These are phyloP conservation scores for Russula sp. DNA, from an alignment of 768 basidiomycete genomes.

Conservation along the genomic window DNA sequence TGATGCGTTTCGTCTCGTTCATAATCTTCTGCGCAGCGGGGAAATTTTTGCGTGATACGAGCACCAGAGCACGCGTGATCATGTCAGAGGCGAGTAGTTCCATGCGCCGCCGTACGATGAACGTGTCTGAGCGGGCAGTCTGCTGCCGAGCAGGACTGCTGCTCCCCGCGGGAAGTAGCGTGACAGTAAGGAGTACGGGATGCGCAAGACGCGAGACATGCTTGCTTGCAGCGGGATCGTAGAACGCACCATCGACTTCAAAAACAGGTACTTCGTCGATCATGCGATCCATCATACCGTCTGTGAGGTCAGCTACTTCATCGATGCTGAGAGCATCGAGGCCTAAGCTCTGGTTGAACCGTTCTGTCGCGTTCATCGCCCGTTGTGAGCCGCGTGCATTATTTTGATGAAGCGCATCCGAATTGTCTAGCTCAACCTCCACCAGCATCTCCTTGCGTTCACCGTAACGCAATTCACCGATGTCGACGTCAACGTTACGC, in stretches of 20 bases:
- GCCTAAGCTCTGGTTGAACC: constrained; percentile 81
- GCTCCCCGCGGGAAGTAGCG: constrained; percentile 56
- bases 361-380: constrained; percentile 74
- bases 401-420: constrained; percentile 32
- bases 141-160: constrained; percentile 29
- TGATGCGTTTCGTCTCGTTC: constrained; percentile 84
- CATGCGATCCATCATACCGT: constrained; percentile 94
- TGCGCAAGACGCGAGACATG: constrained; percentile 83
- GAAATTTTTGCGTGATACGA: constrained; percentile 88
- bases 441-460: constrained; percentile 96
- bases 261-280: constrained; percentile 96
- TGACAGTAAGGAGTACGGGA: constrained; percentile 92
- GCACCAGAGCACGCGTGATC: constrained; percentile 89
- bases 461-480: constrained; percentile 92
- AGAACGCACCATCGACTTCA: constrained; percentile 93
- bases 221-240: constrained; percentile 80
- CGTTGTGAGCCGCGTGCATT: constrained; percentile 18
- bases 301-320: constrained; percentile 65
- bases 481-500: constrained; percentile 89
- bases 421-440: constrained; percentile 87
- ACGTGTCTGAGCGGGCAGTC: constrained; percentile 55
- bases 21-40: constrained; percentile 87
- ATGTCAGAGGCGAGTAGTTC: constrained; percentile 95
- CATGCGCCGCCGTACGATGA: constrained; percentile 91
- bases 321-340: constrained; percentile 68